Base-by-base conservation (phyloP, 2,329 filamentous ascomycete species). In the Colletotrichum magnum region DNA sequence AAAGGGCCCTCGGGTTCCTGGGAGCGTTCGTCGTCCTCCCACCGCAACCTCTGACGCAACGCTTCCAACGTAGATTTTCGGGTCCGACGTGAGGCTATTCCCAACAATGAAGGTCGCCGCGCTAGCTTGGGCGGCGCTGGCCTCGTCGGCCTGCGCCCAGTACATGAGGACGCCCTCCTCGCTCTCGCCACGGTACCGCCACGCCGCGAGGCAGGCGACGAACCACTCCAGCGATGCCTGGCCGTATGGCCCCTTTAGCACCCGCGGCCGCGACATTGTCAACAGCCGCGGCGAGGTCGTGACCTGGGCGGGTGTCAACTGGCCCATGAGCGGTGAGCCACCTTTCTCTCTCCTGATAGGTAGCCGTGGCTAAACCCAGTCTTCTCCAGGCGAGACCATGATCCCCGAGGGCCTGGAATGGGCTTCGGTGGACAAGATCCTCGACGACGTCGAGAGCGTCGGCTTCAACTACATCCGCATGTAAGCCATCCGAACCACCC, bases 401-500 rank as follows among this genome's bases (percentile, higher is more conserved):
- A 81, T 88, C 3, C 87, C 86, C 0, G 87, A 89, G 73, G 87
- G 87, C 6, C 78, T 88, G 6, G 85, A 87, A 72, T 87, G 87
- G 76, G 81, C 84, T 48, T 88, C 86, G 0, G 79, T 88, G 28
- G 77, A 79, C 43, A 78, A 77, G 12, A 85, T 88, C 36, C 82
- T 87, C 1, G 77, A 82, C 12, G 82, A 83, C 76, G 81, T 87
- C 71, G 86, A 85, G 67, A 82, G 82, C 64, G 74, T 87, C 3
- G 86, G 85, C 21, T 84, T 89, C 77, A 89, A 89, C 73, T 83
- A 84, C 3, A 84, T 89, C 18, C 84, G 87, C 6, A 76, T 89
- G 70, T 66, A 56, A 66, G 50, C 16, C n/a, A 47, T 15, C 41
- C 6, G 13, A 26, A 1, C 13, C 10, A 1, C n/a, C 6, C 32